These are phyloP conservation scores for Emmonsiellopsis sp. DNA, from an alignment of 2,329 filamentous ascomycete species.

Conservation along the genomic window DNA sequence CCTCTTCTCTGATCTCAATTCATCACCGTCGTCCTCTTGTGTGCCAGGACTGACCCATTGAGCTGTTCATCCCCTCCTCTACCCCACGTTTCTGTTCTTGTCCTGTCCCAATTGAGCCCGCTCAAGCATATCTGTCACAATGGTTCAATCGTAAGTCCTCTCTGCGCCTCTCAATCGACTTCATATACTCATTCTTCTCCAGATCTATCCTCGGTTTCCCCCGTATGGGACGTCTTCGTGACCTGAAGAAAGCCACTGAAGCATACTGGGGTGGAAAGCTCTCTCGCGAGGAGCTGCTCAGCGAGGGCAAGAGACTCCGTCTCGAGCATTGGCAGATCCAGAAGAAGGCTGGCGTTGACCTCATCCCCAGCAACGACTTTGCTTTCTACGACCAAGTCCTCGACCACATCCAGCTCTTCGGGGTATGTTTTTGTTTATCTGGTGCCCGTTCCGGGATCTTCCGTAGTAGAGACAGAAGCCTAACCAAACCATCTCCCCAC, in stretches of 20 bases:
- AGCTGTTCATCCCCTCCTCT: background rate
- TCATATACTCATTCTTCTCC: constrained; percentile 6
- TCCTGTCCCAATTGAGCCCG: background rate
- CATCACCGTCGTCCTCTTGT: background rate
- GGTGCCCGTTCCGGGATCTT: too few species aligned
- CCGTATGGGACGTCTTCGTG: constrained; percentile 95
- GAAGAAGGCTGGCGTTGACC: constrained; percentile 93
- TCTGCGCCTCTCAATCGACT: background rate
- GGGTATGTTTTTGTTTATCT: constrained; percentile 48
- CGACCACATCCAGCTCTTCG: constrained; percentile 96
- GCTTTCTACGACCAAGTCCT: constrained; percentile 97
- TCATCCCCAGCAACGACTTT: constrained; percentile 99
- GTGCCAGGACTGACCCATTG: background rate
- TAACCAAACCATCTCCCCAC: constrained; percentile 1
- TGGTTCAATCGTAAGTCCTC: constrained; percentile 50
- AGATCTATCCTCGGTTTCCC: constrained; percentile 91
- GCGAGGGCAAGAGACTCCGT: constrained; percentile 94
- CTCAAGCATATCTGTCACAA: constrained; percentile 30
- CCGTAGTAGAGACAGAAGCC: too few species aligned
- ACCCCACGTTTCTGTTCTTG: background rate
- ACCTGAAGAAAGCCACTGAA: constrained; percentile 99
- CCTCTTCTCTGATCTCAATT: background rate
- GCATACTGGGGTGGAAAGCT: constrained; percentile 96
- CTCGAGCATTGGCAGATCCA: constrained; percentile 99
- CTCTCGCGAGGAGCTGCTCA: constrained; percentile 79